Conservation (phyloP, 225 moss, liverwort and hornwort species). For the Physcomitrium patens region DNA sequence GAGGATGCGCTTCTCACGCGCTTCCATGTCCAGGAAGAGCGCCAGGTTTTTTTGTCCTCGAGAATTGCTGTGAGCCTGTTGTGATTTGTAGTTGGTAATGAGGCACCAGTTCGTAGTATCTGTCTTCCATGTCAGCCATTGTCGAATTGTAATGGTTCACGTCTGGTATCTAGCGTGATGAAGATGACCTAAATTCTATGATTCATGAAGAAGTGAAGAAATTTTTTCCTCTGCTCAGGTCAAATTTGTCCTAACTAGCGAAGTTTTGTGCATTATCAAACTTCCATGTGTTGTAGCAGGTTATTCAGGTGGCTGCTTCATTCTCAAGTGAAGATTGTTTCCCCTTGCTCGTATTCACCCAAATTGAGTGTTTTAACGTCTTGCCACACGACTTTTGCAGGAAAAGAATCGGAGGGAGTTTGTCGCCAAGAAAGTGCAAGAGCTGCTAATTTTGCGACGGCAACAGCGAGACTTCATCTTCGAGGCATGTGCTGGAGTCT, state of each 20-base stretch:
- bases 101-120: fast-evolving
- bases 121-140: no score
- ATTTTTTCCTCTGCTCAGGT: neutral
- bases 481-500: slow-evolving; percentile 13
- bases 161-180: no score
- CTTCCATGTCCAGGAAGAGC: slow-evolving; percentile 31
- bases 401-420: slow-evolving; percentile 39
- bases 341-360: neutral
- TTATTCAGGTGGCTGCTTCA: neutral
- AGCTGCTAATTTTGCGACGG: slow-evolving; percentile 35
- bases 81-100: neutral
- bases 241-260: neutral
- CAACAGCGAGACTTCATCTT: slow-evolving; percentile 42
- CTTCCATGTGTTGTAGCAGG: neutral
- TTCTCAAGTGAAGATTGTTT: neutral
- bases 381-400: neutral
- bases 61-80: neutral
- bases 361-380: neutral
- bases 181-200: no score
- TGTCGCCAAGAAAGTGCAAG: slow-evolving; percentile 46
- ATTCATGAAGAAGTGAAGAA: no score
- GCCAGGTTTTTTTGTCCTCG: slow-evolving; percentile 8
- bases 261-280: neutral
- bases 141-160: neutral
- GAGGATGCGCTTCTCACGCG: slow-evolving; percentile 51